Conservation (phyloP, 768 basidiomycete species). For the Kwoniella dendrophila region DNA sequence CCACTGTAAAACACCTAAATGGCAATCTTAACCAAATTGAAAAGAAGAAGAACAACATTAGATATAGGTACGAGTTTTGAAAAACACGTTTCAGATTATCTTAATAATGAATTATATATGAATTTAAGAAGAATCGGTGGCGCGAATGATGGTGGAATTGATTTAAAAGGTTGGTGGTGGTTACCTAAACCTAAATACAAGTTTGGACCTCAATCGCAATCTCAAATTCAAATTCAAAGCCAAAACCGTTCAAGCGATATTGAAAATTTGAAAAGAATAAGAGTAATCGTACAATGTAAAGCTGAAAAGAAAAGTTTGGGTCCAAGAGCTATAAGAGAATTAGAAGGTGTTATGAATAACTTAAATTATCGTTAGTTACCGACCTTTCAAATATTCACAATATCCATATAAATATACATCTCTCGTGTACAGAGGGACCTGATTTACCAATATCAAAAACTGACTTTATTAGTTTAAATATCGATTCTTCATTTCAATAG, state of each 20-base stretch:
- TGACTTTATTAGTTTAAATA: too few relatives aligned
- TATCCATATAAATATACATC: too few relatives aligned
- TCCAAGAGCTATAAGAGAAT: slow-evolving; percentile 79
- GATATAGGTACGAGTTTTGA: slow-evolving; percentile 78
- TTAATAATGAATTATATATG: slow-evolving; percentile 75
- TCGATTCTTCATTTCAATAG: too few relatives aligned
- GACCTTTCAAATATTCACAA: background rate
- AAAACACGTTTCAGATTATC: slow-evolving; percentile 64
- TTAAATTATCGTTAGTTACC: background rate
- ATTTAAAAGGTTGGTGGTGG: slow-evolving; percentile 93
- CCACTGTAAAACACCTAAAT: background rate
- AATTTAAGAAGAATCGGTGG: slow-evolving; percentile 76
- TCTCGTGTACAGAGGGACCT: too few relatives aligned
- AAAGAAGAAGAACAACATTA: slow-evolving; percentile 59
- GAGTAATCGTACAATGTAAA: slow-evolving; percentile 87
- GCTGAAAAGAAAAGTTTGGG: slow-evolving; percentile 79
- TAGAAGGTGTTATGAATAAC: slow-evolving; percentile 72
- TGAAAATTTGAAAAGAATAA: slow-evolving; percentile 56
- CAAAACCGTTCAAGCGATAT: background rate
- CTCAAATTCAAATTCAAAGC: background rate
- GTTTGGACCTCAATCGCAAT: too few relatives aligned
- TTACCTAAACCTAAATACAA: slow-evolving; percentile 59
- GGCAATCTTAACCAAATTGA: slow-evolving; percentile 1
- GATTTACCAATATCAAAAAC: too few relatives aligned
- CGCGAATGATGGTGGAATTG: slow-evolving; percentile 85